Base-by-base conservation (phyloP, 2,329 filamentous ascomycete genomes). In the Mycogone perniciosa region DNA sequence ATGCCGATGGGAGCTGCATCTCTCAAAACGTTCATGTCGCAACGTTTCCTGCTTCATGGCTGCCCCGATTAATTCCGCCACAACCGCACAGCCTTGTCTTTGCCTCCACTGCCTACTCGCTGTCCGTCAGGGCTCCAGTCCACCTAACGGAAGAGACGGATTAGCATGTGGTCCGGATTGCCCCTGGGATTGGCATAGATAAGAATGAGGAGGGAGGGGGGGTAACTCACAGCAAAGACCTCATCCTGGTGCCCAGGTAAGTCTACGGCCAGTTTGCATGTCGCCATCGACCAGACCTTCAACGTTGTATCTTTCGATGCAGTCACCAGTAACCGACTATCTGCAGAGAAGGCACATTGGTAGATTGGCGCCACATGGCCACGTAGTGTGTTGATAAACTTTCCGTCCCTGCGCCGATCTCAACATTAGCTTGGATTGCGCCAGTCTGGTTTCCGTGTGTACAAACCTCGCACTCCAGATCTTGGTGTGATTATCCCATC, bases 401-500 rank as follows among this genome's bases (percentile, higher is more conserved):
- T 86, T 42, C 81, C 81, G 58, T 84, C 81, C 55, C 79, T 79
- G 52, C 30, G 33, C 43, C 4, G 5, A 10, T 33, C 4, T n/a
- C 33, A 47, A 26, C 4, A 31, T 64, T 47, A 62, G 56, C 50
- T 55, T 34, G 30, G 27, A 41, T 29, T 13, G 29, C 13, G 20
- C 20, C 20, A 10, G 20, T 40, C 38, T 8, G 31, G 7, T 9
- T 40, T 33, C 4, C 29, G 30, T 38, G 44, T n/a, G 13, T 20
- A 58, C 67, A 46, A 85, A 87, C 64, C 80, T 77, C 2, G 86
- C 87, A 58, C 84, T 88, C 91, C 91, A 97, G 29, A 96, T 71
- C 71, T 96, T 96, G 60, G 92, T 89, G 62, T 92, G 88, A 66
- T 97, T 99, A 67, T 99, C 93, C 73, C 92, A 99, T 4, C 86